Base-by-base conservation (phyloP, 805 yeast genomes). In the Allodekkera sacchari region DNA sequence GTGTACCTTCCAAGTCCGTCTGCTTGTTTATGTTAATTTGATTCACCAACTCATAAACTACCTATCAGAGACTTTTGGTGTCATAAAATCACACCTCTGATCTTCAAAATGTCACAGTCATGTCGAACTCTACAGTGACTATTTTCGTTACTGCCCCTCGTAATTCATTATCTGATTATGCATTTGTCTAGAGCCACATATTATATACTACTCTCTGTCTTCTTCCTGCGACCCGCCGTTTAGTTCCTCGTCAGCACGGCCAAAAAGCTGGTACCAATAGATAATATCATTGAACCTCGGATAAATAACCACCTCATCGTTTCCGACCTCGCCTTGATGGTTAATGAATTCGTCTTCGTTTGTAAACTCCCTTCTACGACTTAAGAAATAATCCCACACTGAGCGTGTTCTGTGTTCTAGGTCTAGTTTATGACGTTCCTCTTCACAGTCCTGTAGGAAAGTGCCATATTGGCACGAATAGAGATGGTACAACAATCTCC, bases 391-490 rank as follows among this genome's bases (percentile, higher is more conserved):
- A 54, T 88, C 95, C 97, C 97, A 88, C 1, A 82, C 95, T 10
- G 89, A 76, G 21, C 83, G 66, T 0, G 96, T 82, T 9, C 65
- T 60, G 3, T 55, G 44, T 6, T 46, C 51, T 2, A 74, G 54
- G 8, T 64, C 52, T 18, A 63, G 55, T n/a, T 57, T 58, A 6
- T 59, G 45, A 33, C 76, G 58, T 37, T 84, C 94, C 30, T 56
- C 53, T 49, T 92, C 96, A 27, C 71, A 68, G 48, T 92, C 80
- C 43, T 72, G 76, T 32, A 92, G 53, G 46, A 92, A 92, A 1
- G 95, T 77, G 3, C 97, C 97, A 55, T 87, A 92, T 53, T 92
- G 97, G 46, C 97, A 87, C 1, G 96, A 83, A 49, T 87, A 84
- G 30, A 82, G 60, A 53, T 92, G 97, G 51, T 92, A 92, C 14